A percentile compares a stretch with the other conserved stretches of the same genome.
phyloP scores from a whole-genome alignment of 441 rosid species.

The Arabidopsis lyrata region DNA sequence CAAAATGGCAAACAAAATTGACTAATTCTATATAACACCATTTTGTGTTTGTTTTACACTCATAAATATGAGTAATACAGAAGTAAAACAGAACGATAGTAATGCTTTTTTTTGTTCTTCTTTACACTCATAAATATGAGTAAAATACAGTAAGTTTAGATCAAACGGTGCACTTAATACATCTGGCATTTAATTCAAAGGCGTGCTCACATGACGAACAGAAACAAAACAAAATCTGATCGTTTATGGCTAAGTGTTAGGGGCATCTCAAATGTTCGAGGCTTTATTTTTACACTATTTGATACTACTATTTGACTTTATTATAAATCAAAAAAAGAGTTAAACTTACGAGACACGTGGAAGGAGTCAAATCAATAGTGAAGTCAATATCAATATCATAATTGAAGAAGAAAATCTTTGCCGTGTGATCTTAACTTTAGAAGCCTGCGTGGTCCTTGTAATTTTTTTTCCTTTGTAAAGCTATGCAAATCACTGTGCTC shows the following conservation, averaged over 20 bases:
- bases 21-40: neutral
- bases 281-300: constrained; percentile 14
- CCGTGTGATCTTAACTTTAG: constrained; percentile 44
- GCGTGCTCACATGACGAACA: constrained; percentile 44
- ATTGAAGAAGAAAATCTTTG: constrained; percentile 47
- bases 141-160: neutral
- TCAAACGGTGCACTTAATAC: constrained; percentile 28
- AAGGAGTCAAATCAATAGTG: constrained; percentile 37
- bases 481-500: constrained; percentile 16
- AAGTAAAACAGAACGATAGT: neutral
- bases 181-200: constrained; percentile 14
- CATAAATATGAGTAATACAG: constrained; percentile 16
- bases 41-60: neutral
- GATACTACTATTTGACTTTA: neutral
- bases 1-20: neutral
- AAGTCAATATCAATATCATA: constrained; percentile 45
- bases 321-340: neutral
- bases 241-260: constrained; percentile 20
- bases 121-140: constrained; percentile 16
- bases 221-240: neutral
- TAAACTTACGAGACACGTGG: constrained; percentile 21
- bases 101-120: neutral
- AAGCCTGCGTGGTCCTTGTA: constrained; percentile 31
- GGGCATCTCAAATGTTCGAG: constrained; percentile 32
- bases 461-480: neutral